phyloP scores from a whole-genome alignment of 148 eudicot species.

The Oxyria digyna region DNA sequence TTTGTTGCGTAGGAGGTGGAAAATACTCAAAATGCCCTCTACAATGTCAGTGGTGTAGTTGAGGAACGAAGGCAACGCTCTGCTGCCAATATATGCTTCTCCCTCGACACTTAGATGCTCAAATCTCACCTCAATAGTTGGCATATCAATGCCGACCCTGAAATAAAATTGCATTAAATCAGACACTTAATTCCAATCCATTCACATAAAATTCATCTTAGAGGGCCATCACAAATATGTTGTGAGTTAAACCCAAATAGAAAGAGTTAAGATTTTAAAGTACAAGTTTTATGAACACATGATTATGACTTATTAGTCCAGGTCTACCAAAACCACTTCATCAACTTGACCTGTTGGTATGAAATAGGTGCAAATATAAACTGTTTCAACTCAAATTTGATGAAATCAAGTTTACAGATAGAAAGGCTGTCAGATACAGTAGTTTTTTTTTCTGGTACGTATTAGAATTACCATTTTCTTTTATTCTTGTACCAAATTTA shows the following conservation, averaged over 20 bases:
- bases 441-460: neutral
- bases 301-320: neutral
- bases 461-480: neutral
- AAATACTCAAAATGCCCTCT: constrained; percentile 2
- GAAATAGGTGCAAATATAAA: too few species aligned
- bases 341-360: neutral
- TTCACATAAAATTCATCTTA: neutral
- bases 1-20: constrained; percentile 1
- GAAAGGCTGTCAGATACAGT: neutral
- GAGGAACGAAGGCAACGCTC: constrained; percentile 6
- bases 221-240: neutral
- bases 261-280: too few species aligned
- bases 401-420: too few species aligned
- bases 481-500: neutral
- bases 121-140: constrained; percentile 11
- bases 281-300: neutral
- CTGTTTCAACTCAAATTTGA: too few species aligned
- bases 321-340: neutral
- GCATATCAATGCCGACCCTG: constrained; percentile 9
- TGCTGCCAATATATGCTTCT: constrained; percentile 7
- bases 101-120: constrained; percentile 5
- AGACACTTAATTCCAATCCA: neutral
- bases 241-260: neutral
- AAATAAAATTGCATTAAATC: constrained; percentile 1
- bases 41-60: constrained; percentile 1